Conservation (phyloP, 2,329 filamentous ascomycete species). For the Raffaelea ambrosiae region DNA sequence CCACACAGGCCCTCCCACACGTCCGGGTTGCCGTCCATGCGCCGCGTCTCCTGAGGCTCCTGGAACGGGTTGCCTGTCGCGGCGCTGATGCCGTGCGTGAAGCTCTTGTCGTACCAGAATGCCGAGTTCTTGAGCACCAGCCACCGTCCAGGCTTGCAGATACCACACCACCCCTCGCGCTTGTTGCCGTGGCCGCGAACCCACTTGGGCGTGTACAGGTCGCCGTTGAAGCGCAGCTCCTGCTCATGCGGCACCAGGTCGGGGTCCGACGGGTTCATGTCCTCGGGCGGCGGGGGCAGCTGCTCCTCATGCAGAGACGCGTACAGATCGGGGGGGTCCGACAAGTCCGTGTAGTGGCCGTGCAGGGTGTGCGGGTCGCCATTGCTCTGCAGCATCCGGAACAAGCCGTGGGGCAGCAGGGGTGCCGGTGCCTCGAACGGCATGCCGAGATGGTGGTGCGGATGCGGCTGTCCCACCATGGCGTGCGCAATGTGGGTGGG, state of each 20-base stretch:
- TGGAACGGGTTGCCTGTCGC: conserved; percentile 72
- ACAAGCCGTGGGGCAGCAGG: conserved; percentile 62
- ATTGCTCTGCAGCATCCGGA: conserved; percentile 68
- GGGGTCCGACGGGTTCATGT: conserved; percentile 72
- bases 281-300: conserved; percentile 64
- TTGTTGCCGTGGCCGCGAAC: conserved; percentile 81
- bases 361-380: conserved; percentile 59
- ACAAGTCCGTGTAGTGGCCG: conserved; percentile 63
- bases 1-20: conserved; percentile 75
- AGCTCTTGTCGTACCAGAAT: conserved; percentile 91
- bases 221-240: conserved; percentile 68
- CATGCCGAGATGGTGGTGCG: background rate
- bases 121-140: conserved; percentile 83
- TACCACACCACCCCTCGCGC: conserved; percentile 82
- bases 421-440: conserved; percentile 47
- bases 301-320: conserved; percentile 68
- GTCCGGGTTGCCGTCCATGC: conserved; percentile 73
- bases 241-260: conserved; percentile 72
- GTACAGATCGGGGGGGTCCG: conserved; percentile 69
- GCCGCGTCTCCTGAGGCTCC: conserved; percentile 63
- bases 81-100: conserved; percentile 78
- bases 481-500: conserved; percentile 5
- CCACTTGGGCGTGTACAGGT: conserved; percentile 77
- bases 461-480: background rate
- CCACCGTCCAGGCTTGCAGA: conserved; percentile 81